Base-by-base conservation (phyloP, 208 protist genomes). In the Giardia duodenalis region DNA sequence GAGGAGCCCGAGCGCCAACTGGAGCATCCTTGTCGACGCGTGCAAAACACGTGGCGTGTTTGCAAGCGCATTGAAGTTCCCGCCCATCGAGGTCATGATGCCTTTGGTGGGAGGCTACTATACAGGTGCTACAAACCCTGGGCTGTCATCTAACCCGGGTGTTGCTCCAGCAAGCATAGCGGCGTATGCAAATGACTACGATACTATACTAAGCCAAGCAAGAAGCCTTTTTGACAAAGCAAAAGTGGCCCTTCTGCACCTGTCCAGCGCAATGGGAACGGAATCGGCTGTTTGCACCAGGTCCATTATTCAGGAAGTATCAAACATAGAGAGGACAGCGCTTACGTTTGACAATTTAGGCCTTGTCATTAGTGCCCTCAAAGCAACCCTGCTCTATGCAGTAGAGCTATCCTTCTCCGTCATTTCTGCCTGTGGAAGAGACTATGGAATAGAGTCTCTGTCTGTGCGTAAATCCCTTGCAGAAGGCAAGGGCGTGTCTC, bases 61-160 rank as follows among this genome's bases (percentile, higher is more conserved):
- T n/a, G 4, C 43, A 47, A 47, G 44, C 45, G 88, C 42, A 2
- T n/a, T 91, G 4, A 47, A 47, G 45, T 2, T 91, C 10, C 88
- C 88, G 47, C 88, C 88, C n/a, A 47, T 91, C 2, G 88, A 91
- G n/a, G n/a, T 22, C 47, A 30, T 45, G 44, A 91, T 91, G 88
- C 10, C 1, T n/a, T 0, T 47, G 2, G 46, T 91, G 4, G 88
- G 88, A 47, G 88, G 88, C 1, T 91, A 91, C 47, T 42, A 44
- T 89, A 45, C 19, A 10, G 4, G 4, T 45, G 4, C 4, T 45
- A 89, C 86, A n/a, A 4, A 4, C 4, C 86, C 86, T 46, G 44
- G 4, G 3, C 19, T 89, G 30, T 30, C 10, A 30, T 30, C 57
- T 10, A 76, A 10, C 30, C 57, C 57, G 10, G 57, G 57, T 39